Base-by-base conservation (phyloP, 306 rosid species). In the Cucumis melo region DNA sequence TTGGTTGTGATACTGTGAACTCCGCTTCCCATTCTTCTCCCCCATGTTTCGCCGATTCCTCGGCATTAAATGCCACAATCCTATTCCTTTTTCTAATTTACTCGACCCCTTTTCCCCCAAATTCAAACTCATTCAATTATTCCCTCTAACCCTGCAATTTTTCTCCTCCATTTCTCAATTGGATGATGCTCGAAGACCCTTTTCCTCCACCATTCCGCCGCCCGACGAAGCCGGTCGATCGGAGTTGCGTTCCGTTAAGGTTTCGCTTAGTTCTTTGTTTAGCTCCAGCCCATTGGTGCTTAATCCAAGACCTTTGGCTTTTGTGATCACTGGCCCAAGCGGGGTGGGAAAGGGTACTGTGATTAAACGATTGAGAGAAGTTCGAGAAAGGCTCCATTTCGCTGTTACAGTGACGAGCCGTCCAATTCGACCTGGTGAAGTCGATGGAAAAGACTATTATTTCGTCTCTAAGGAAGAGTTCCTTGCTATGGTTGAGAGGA, bases 271-370 rank as follows among this genome's bases (percentile, higher is more conserved):
- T 3, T 82, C 93, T 3, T 78, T 89, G 27, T 90, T 92, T 83
- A 76, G 84, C 73, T 85, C 96, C 4, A 82, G 84, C 1, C 90
- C 97, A 0, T 78, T 92, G 13, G 51, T 73, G 55, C 87, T 93
- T 2, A 78, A 79, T 64, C 93, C 99, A 1, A 68, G 41, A 44
- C 99, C 99, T 0, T 84, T 92, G 64, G 75, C 92, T 73, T 46
- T 94, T 64, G 96, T 94, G 15, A 91, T 94, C 44, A 84, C 92
- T 66, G 99, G 99, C 6, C 96, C 99, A 9, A 92, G 98, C 70
- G 99, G 99, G 8, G 99, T 92, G 58, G 99, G 99, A 56, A 94
- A 94, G 68, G 97, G 90, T 84, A 89, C 99, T 10, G 79, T 90
- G 32, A 92, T 94, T 42, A 78, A 79, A 10, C 81, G 83, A 66